A percentile compares a stretch with the other conserved stretches of the same genome.
Evolutionary conservation across 2,329 filamentous ascomycete genomes (phyloP).

Genomic region (Aspergillus viridinutans): DNA sequence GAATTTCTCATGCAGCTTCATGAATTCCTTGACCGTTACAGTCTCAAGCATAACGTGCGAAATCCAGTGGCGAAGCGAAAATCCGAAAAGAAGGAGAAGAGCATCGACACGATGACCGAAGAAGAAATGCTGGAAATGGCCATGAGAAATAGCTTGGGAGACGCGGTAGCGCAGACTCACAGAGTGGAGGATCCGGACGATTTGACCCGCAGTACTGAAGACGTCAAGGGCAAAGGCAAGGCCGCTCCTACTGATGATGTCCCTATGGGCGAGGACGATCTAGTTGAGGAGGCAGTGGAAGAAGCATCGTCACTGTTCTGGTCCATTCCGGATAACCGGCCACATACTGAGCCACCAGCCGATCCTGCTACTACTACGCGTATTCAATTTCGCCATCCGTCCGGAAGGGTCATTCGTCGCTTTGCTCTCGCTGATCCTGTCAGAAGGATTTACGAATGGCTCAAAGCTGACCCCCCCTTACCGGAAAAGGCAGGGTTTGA

Average conservation of each 20-base stretch:
- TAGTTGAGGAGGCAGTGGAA: slow-evolving; percentile 30
- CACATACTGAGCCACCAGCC: slow-evolving; percentile 73
- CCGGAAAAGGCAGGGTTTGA: slow-evolving; percentile 71
- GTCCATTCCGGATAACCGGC: slow-evolving; percentile 65
- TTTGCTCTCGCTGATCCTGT: slow-evolving; percentile 75
- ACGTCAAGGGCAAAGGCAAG: slow-evolving; percentile 49
- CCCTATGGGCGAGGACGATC: slow-evolving; percentile 34
- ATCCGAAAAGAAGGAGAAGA: slow-evolving; percentile 65
- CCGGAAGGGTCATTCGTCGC: slow-evolving; percentile 79
- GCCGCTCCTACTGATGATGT: slow-evolving; percentile 37
- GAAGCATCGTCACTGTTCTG: slow-evolving; percentile 54
- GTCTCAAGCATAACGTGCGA: slow-evolving; percentile 78
- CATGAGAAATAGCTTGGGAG: slow-evolving; percentile 76
- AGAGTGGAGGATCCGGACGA: slow-evolving; percentile 79
- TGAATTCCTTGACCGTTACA: slow-evolving; percentile 97
- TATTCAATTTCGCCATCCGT: slow-evolving; percentile 87
- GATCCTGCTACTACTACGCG: slow-evolving; percentile 71
- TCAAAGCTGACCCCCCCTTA: slow-evolving; percentile 75
- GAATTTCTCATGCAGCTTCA: slow-evolving; percentile 90
- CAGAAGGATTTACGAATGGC: slow-evolving; percentile 86
- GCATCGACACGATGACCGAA: slow-evolving; percentile 86
- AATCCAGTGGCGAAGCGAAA: slow-evolving; percentile 84
- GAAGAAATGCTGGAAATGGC: slow-evolving; percentile 97
- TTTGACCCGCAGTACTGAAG: slow-evolving; percentile 64
- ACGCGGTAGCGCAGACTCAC: slow-evolving; percentile 41